Percentiles rank a stretch among this genome's conserved stretches.
These are phyloP conservation scores for Serendipita sp. DNA, from an alignment of 768 basidiomycete species.

Conservation along the genomic window DNA sequence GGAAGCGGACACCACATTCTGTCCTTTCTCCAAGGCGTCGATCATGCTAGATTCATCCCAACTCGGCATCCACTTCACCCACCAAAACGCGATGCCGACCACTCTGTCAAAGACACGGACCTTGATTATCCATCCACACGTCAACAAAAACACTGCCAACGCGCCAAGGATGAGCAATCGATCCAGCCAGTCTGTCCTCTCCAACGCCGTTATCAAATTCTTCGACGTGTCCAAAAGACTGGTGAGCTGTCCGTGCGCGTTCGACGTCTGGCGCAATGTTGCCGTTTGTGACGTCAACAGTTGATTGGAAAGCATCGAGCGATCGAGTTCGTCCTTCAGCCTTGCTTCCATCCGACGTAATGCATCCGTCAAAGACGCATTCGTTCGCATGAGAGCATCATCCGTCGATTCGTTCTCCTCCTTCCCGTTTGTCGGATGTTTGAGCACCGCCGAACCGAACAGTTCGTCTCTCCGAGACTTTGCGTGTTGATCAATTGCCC, in stretches of 20 bases:
- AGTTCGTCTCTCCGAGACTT: constrained; percentile 55
- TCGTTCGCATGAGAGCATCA: constrained; percentile 78
- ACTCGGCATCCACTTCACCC: constrained; percentile 57
- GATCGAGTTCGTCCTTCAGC: constrained; percentile 87
- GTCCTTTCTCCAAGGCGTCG: not conserved
- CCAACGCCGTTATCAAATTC: constrained; percentile 53
- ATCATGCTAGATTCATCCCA: constrained; percentile 2
- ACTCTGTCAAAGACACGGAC: constrained; percentile 71
- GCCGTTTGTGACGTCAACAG: constrained; percentile 61
- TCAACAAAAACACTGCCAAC: constrained; percentile 68
- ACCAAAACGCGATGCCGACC: constrained; percentile 70
- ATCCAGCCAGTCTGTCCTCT: constrained; percentile 85
- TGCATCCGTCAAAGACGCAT: constrained; percentile 74
- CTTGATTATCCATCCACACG: constrained; percentile 76
- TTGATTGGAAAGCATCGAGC: constrained; percentile 71
- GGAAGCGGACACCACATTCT: not conserved
- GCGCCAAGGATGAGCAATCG: constrained; percentile 69
- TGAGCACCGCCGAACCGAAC: constrained; percentile 33
- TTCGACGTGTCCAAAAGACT: constrained; percentile 63
- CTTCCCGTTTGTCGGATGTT: constrained; percentile 27
- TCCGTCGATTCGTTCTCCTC: constrained; percentile 62
- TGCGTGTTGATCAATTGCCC: constrained; percentile 44
- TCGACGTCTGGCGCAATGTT: constrained; percentile 55
- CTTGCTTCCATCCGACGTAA: constrained; percentile 67
- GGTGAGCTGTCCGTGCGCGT: constrained; percentile 59